These are phyloP conservation scores for Auxenochlorella pyrenoidosa DNA, from an alignment of 139 green algal genomes.

Conservation along the genomic window DNA sequence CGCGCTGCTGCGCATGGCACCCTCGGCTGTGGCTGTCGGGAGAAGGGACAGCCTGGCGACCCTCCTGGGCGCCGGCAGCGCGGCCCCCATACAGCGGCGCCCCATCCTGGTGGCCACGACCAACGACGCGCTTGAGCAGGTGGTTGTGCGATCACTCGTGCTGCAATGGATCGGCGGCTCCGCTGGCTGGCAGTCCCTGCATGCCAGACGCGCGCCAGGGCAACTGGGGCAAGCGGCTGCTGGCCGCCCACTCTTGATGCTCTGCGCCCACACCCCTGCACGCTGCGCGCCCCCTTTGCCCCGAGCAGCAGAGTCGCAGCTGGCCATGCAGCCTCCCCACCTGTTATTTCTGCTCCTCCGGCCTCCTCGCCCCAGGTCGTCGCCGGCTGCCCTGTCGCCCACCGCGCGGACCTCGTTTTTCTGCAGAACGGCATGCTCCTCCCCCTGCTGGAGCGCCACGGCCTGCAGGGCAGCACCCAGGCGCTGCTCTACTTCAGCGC, in stretches of 20 bases:
- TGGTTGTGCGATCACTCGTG: neutral
- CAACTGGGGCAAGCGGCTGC: neutral
- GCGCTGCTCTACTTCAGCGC: slow-evolving; percentile 67
- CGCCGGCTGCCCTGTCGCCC: slow-evolving; percentile 23
- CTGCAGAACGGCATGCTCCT: slow-evolving; percentile 62
- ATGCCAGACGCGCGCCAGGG: neutral
- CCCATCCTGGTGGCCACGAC: neutral
- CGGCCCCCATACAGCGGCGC: neutral
- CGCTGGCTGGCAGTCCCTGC: too few species aligned
- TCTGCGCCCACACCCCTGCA: too few species aligned
- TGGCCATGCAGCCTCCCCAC: slow-evolving; percentile 7
- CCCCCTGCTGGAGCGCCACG: slow-evolving; percentile 31
- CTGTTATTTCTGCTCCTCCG: too few species aligned
- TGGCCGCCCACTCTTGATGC: too few species aligned
- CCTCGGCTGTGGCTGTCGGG: neutral
- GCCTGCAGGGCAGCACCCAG: slow-evolving; percentile 39
- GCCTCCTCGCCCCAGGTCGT: slow-evolving; percentile 37
- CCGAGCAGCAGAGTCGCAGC: neutral
- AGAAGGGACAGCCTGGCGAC: neutral
- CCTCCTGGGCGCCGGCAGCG: neutral
- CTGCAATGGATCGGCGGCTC: too few species aligned
- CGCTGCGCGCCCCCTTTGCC: too few species aligned
- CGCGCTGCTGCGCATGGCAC: neutral
- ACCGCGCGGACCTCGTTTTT: slow-evolving; percentile 50
- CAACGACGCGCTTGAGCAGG: neutral